A percentile compares a stretch with the other conserved stretches of the same genome.
These are phyloP conservation scores for Trichosporon faecale DNA, from an alignment of 1,284 basidiomycete species.

Conservation along the genomic window DNA sequence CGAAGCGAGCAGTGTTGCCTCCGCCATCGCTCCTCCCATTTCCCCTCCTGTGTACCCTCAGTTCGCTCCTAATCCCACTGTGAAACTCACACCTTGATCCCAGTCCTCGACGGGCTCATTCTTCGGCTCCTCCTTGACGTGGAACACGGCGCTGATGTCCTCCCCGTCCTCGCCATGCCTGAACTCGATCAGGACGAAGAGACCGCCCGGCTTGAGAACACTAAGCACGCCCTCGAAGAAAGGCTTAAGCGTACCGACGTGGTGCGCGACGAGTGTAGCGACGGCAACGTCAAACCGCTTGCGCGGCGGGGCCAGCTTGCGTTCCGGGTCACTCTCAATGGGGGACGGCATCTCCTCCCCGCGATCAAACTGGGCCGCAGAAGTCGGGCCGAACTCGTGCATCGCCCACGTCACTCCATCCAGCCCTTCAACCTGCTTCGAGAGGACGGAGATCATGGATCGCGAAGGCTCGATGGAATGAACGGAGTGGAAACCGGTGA, in stretches of 20 bases:
- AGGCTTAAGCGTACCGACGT: conserved; percentile 33
- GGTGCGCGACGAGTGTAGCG: conserved; percentile 41
- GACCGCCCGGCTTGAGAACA: conserved; percentile 32
- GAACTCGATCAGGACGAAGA: conserved; percentile 40
- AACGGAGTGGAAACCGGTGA: conserved; percentile 31
- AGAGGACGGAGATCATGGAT: conserved; percentile 34
- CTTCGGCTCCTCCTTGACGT: conserved; percentile 8
- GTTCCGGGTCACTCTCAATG: conserved; percentile 18
- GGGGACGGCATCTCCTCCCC: conserved; percentile 25
- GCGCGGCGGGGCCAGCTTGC: conserved; percentile 26
- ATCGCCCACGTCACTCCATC: conserved; percentile 22
- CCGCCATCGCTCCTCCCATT: background rate
- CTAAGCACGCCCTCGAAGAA: conserved; percentile 33
- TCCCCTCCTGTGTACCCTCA: background rate
- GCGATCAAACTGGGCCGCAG: conserved; percentile 17
- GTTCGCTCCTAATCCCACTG: background rate
- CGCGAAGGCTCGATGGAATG: conserved; percentile 40
- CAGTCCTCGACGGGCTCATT: conserved; percentile 15
- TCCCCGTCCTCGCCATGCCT: conserved; percentile 11
- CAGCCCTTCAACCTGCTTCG: conserved; percentile 9
- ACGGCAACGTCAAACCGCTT: conserved; percentile 35
- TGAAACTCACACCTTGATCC: conserved; percentile 4
- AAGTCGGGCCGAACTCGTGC: conserved; percentile 27
- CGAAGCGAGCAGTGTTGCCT: no score
- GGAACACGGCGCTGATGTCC: conserved; percentile 12